phyloP scores from a whole-genome alignment of 208 protist genomes.

The Novymonas esmeraldas region DNA sequence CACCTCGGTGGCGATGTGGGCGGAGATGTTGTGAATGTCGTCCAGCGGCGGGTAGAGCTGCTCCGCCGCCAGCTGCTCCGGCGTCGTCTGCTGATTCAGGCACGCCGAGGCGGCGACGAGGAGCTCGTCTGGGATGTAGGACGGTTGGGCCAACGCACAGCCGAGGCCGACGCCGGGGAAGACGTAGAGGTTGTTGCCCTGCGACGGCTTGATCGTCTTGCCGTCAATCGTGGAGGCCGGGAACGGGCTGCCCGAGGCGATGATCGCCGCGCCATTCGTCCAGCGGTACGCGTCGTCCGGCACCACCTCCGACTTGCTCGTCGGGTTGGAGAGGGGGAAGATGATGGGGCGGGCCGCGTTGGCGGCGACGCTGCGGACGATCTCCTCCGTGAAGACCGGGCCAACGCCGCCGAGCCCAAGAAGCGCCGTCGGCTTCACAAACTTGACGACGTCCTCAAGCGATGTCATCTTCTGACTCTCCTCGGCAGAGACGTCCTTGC shows the following conservation, averaged over 20 bases:
- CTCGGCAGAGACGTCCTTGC: constrained; percentile 78
- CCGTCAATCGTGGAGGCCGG: constrained; percentile 85
- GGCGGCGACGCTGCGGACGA: constrained; percentile 80
- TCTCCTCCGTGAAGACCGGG: constrained; percentile 94
- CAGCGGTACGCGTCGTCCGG: constrained; percentile 93
- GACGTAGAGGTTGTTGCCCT: constrained; percentile 98
- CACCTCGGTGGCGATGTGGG: constrained; percentile 70
- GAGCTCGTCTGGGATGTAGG: constrained; percentile 88
- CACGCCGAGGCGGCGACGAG: constrained; percentile 83
- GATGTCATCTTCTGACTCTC: constrained; percentile 59
- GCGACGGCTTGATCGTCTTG: constrained; percentile 81
- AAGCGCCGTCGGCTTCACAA: constrained; percentile 95
- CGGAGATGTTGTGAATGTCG: constrained; percentile 80
- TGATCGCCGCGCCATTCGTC: constrained; percentile 93
- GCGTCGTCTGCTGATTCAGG: constrained; percentile 65
- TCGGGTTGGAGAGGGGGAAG: constrained; percentile 97
- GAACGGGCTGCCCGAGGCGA: constrained; percentile 97
- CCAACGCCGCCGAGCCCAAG: constrained; percentile 94
- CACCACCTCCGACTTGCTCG: constrained; percentile 90
- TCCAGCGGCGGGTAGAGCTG: constrained; percentile 74
- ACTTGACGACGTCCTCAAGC: constrained; percentile 71
- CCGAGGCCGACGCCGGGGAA: constrained; percentile 96
- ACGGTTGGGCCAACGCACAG: constrained; percentile 63
- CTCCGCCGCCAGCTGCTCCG: constrained; percentile 47
- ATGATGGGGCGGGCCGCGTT: constrained; percentile 93